Conservation (phyloP, 2,329 filamentous ascomycete genomes). For the Aspergillus sp. region DNA sequence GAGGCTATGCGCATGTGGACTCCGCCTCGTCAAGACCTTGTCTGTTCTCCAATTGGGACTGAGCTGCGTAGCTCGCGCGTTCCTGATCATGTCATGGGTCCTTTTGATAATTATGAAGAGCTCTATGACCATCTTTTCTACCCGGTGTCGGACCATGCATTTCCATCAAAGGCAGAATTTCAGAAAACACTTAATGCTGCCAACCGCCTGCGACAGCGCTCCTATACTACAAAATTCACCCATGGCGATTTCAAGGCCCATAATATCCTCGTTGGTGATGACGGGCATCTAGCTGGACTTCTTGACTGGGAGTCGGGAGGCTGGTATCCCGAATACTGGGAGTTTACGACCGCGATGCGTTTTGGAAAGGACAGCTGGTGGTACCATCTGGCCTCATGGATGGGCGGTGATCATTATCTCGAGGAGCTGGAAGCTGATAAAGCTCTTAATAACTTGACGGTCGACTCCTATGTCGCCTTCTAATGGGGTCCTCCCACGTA, state of each 20-base stretch:
- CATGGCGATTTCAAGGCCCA: slow-evolving; percentile 23
- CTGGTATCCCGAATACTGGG: slow-evolving; percentile 13
- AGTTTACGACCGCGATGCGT: slow-evolving; percentile 25
- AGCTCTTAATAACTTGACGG: slow-evolving; percentile 24
- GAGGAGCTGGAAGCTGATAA: slow-evolving; percentile 24
- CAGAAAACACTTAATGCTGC: slow-evolving; percentile 23
- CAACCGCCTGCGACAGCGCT: slow-evolving; percentile 10
- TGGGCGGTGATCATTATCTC: slow-evolving; percentile 22
- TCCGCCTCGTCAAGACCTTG: slow-evolving; percentile 17
- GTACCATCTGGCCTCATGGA: slow-evolving; percentile 25
- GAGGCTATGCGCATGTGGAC: slow-evolving; percentile 37
- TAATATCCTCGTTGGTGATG: slow-evolving; percentile 20
- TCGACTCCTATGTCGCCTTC: slow-evolving; percentile 28
- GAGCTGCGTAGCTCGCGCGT: slow-evolving; percentile 32
- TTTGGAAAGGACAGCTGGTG: slow-evolving; percentile 25
- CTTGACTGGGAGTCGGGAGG: slow-evolving; percentile 12
- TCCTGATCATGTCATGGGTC: slow-evolving; percentile 33
- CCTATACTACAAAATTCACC: slow-evolving; percentile 15
- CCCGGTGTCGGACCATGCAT: slow-evolving; percentile 27
- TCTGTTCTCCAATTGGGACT: slow-evolving; percentile 35
- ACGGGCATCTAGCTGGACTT: slow-evolving; percentile 16
- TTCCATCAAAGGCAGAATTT: slow-evolving; percentile 28
- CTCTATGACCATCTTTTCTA: slow-evolving; percentile 32
- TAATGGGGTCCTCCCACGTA: slow-evolving; percentile 12
- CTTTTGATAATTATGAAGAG: slow-evolving; percentile 22